Conservation (phyloP, 108 stramenopile species). For the Nitzschia sp. region DNA sequence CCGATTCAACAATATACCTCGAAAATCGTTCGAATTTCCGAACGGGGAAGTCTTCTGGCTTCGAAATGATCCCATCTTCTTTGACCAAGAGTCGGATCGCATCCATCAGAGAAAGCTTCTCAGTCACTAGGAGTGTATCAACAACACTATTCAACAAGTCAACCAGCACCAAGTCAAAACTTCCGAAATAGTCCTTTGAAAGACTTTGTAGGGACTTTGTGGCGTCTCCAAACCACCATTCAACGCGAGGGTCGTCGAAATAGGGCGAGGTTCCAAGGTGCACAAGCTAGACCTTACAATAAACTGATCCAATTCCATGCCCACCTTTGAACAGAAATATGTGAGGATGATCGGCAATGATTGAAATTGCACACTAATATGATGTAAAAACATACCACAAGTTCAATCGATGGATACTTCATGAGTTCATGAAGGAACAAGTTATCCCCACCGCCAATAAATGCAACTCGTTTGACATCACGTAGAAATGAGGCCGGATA, state of each 20-base stretch:
- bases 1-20: constrained; percentile 28
- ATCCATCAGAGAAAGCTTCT: constrained; percentile 76
- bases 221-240: constrained; percentile 89
- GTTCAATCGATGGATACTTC: constrained; percentile 76
- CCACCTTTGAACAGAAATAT: too few relatives aligned
- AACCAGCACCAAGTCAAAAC: constrained; percentile 86
- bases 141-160: constrained; percentile 80
- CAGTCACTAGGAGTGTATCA: constrained; percentile 63
- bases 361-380: too few relatives aligned
- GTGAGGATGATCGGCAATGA: too few relatives aligned
- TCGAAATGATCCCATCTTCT: constrained; percentile 84
- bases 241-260: constrained; percentile 71
- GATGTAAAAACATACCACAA: too few relatives aligned
- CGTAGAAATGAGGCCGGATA: constrained; percentile 75
- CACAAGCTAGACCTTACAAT: constrained; percentile 69
- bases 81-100: constrained; percentile 69
- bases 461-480: constrained; percentile 59
- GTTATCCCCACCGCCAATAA: constrained; percentile 81
- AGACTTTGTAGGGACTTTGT: constrained; percentile 68
- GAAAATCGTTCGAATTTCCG: constrained; percentile 22
- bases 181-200: constrained; percentile 81
- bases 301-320: constrained; percentile 80
- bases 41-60: constrained; percentile 57
- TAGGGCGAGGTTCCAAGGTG: constrained; percentile 78
- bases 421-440: constrained; percentile 83